Evolutionary conservation across 208 protist genomes (phyloP).

Genomic region (Leishmania braziliensis): DNA sequence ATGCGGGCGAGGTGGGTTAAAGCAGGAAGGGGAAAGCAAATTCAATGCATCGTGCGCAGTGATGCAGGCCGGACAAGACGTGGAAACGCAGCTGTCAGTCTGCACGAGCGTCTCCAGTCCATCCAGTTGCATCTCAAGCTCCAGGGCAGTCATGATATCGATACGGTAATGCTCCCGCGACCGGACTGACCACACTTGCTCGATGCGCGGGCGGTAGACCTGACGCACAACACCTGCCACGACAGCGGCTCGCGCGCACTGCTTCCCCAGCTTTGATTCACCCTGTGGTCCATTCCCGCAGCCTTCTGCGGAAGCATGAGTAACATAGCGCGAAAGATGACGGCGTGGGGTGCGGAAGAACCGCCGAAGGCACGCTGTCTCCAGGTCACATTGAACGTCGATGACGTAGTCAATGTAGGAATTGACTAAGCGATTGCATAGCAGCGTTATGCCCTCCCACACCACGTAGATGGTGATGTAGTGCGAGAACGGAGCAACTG

Average conservation of each 20-base stretch:
- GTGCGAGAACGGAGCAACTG: neutral
- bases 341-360: slow-evolving; percentile 60
- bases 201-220: slow-evolving; percentile 38
- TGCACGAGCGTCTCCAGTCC: neutral
- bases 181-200: slow-evolving; percentile 36
- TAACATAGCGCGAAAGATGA: slow-evolving; percentile 13
- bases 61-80: neutral
- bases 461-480: slow-evolving; percentile 39
- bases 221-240: slow-evolving; percentile 17
- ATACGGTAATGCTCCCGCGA: slow-evolving; percentile 15
- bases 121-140: slow-evolving; percentile 5
- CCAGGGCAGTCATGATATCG: slow-evolving; percentile 13
- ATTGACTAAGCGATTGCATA: slow-evolving; percentile 23
- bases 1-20: slow-evolving; percentile 12
- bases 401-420: slow-evolving; percentile 42
- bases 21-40: slow-evolving; percentile 1
- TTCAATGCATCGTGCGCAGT: neutral
- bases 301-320: neutral
- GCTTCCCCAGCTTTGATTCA: neutral
- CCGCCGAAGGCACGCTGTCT: slow-evolving; percentile 60
- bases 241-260: neutral
- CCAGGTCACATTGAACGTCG: slow-evolving; percentile 38
- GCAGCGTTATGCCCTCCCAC: slow-evolving; percentile 61
- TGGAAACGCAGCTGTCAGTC: neutral
- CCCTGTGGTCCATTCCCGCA: neutral